phyloP scores from a whole-genome alignment of 2,329 filamentous ascomycete genomes.

The Dichotomopilus funicola region DNA sequence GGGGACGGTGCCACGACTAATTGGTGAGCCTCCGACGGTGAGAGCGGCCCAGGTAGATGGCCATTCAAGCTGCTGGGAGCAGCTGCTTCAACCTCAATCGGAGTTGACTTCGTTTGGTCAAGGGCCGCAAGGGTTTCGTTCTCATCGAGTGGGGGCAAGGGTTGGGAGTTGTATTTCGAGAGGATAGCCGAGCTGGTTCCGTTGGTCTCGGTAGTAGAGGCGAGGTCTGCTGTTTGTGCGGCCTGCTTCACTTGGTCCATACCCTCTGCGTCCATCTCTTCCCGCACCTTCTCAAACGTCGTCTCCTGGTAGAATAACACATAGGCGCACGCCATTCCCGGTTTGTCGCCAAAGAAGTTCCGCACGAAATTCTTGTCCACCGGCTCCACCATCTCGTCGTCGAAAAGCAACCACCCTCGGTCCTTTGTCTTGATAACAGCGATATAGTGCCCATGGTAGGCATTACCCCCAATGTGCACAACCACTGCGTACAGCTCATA shows the following conservation, averaged over 20 bases:
- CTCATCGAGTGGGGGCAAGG: conserved; percentile 39
- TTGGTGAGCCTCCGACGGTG: conserved; percentile 23
- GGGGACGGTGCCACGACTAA: conserved; percentile 29
- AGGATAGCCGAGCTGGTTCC: conserved; percentile 38
- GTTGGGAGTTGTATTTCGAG: conserved; percentile 46
- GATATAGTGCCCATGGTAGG: conserved; percentile 96
- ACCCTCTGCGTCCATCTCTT: conserved; percentile 79
- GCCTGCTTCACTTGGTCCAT: conserved; percentile 54
- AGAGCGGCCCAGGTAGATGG: conserved; percentile 20
- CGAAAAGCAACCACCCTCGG: conserved; percentile 90
- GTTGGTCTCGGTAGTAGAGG: conserved; percentile 40
- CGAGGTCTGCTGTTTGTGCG: conserved; percentile 50
- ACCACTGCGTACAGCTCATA: conserved; percentile 98
- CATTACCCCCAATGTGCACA: conserved; percentile 92
- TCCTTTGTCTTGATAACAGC: conserved; percentile 97
- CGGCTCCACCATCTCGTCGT: conserved; percentile 97
- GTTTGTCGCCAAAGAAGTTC: conserved; percentile 94
- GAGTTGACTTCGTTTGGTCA: conserved; percentile 61
- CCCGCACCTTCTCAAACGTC: conserved; percentile 58
- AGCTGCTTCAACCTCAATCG: conserved; percentile 31
- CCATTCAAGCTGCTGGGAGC: conserved; percentile 11
- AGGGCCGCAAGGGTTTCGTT: conserved; percentile 51
- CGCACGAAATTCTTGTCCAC: conserved; percentile 94
- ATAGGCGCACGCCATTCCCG: conserved; percentile 87
- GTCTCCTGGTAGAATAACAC: conserved; percentile 97